Evolutionary conservation across 1,284 basidiomycete species (phyloP).

Genomic region (Volvariella surrecta): DNA sequence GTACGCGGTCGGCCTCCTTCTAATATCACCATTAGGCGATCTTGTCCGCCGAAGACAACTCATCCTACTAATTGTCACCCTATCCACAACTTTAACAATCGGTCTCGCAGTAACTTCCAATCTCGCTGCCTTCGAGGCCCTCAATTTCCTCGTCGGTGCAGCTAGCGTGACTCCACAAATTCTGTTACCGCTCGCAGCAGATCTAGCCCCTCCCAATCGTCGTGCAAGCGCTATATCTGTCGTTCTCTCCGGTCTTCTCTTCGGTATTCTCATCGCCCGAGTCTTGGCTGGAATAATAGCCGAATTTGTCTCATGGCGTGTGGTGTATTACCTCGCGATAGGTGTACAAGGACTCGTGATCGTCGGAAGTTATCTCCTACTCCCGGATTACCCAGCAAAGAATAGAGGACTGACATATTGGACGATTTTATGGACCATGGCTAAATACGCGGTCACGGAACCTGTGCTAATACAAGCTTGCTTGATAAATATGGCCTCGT

Average conservation of each 20-base stretch:
- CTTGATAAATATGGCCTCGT: slow-evolving; percentile 46
- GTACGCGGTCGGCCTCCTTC: slow-evolving; percentile 47
- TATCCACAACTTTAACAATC: slow-evolving; percentile 40
- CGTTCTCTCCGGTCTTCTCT: slow-evolving; percentile 57
- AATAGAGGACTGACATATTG: slow-evolving; percentile 49
- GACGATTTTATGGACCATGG: slow-evolving; percentile 58
- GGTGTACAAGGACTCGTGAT: slow-evolving; percentile 47
- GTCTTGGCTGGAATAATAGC: slow-evolving; percentile 62
- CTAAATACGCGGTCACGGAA: slow-evolving; percentile 58
- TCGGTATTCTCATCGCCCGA: slow-evolving; percentile 64
- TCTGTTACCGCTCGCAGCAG: slow-evolving; percentile 54
- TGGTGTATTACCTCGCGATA: slow-evolving; percentile 60
- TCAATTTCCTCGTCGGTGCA: slow-evolving; percentile 47
- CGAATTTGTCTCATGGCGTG: slow-evolving; percentile 51
- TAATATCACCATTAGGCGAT: slow-evolving; percentile 57
- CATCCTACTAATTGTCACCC: slow-evolving; percentile 33
- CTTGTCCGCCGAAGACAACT: slow-evolving; percentile 49
- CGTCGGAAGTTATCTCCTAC: slow-evolving; percentile 41
- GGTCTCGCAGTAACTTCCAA: slow-evolving; percentile 42
- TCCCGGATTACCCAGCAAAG: slow-evolving; percentile 70
- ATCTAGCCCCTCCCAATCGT: slow-evolving; percentile 53
- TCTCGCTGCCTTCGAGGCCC: slow-evolving; percentile 37
- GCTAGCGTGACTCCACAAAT: slow-evolving; percentile 47
- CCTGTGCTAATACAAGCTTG: slow-evolving; percentile 59
- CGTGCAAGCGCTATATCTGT: slow-evolving; percentile 59